These are phyloP conservation scores for Moesziomyces aphidis DNA, from an alignment of 1,284 basidiomycete genomes.

Conservation along the genomic window DNA sequence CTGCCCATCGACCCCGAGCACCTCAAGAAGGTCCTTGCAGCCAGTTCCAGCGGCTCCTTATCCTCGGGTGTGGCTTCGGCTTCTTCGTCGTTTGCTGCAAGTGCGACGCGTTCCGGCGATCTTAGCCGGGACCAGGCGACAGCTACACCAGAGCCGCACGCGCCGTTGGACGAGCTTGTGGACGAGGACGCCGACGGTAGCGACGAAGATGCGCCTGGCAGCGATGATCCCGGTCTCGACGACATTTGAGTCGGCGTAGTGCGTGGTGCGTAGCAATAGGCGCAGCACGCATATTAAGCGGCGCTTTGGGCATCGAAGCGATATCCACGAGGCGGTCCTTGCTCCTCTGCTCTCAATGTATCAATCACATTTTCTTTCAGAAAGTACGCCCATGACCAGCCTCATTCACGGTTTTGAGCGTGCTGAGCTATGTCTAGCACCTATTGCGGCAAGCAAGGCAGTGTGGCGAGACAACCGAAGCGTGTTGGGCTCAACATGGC, in stretches of 20 bases:
- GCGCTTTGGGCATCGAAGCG: not conserved
- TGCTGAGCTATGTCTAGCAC: no score
- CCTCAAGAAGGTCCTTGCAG: slow-evolving; percentile 25
- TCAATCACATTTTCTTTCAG: not conserved
- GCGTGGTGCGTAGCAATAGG: not conserved
- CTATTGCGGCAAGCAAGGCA: no score
- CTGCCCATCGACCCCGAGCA: slow-evolving; percentile 32
- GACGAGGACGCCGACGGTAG: slow-evolving; percentile 48
- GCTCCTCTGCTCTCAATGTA: not conserved
- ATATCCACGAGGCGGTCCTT: not conserved
- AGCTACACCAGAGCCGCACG: slow-evolving; percentile 14
- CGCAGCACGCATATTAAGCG: not conserved
- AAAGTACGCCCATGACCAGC: not conserved
- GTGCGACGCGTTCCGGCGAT: not conserved
- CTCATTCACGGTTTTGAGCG: no score
- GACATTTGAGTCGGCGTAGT: slow-evolving; percentile 10
- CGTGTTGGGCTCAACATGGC: not conserved
- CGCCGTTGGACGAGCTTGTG: slow-evolving; percentile 11
- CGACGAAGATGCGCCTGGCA: slow-evolving; percentile 49
- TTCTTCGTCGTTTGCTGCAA: slow-evolving; percentile 9
- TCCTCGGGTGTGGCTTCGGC: not conserved
- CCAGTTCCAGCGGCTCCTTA: slow-evolving; percentile 15
- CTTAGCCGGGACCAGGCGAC: slow-evolving; percentile 1
- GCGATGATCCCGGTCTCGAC: slow-evolving; percentile 40
- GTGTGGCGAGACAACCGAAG: no score